Evolutionary conservation across 352 stramenopile species (phyloP), one percentile per base, ranked within the genome.

Genomic region (Globisporangium nunn): DNA sequence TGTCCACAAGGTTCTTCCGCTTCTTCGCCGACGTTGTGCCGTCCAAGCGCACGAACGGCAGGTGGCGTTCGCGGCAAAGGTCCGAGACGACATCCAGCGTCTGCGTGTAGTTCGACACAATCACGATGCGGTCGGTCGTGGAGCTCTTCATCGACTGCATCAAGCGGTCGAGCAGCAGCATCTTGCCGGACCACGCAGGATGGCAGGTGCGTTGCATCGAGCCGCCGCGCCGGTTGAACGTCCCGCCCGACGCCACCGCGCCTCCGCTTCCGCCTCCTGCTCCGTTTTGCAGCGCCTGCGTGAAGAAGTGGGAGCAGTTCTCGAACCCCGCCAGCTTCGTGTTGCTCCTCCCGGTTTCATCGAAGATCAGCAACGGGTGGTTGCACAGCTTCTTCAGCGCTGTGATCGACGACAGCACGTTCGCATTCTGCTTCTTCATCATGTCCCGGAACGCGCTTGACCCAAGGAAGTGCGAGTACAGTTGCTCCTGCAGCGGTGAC

Each of bases 31-130:
- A 95, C 12, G 97, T 98, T 49, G 85, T 97, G 45, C 96, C 95
- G 72, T 98, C 95, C 28, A 98, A 65, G 41, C 85, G 81, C 50
- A 93, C 85, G 59, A 88, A 89, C 15, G 85, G 82, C 3, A 92
- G 61, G 47, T 89, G 73, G 2, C 85, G 75, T 51, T 95, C 80
- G n/a, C 79, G 72, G 41, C 85, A 95, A 3, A 95, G 62, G 3
- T 74, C 77, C 3, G 85, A 91, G 7, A 95, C 81, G 3, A 95
- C 81, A 62, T 95, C 85, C 10, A 95, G 64, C 1, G 85, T 95
- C 64, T 95, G 90, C 0, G 96, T 99, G 64, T 98, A 99, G 70
- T 99, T 99, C 0, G 93, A 98, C 8, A 99, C 91, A 57, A 99
- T 98, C 18, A 99, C 96, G 66, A 99, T 98, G 35, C 97, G 91